Evolutionary conservation across 352 stramenopile genomes (phyloP), one percentile per base, ranked within the genome.

Genomic region (Phytopythium cucurbitacearum): DNA sequence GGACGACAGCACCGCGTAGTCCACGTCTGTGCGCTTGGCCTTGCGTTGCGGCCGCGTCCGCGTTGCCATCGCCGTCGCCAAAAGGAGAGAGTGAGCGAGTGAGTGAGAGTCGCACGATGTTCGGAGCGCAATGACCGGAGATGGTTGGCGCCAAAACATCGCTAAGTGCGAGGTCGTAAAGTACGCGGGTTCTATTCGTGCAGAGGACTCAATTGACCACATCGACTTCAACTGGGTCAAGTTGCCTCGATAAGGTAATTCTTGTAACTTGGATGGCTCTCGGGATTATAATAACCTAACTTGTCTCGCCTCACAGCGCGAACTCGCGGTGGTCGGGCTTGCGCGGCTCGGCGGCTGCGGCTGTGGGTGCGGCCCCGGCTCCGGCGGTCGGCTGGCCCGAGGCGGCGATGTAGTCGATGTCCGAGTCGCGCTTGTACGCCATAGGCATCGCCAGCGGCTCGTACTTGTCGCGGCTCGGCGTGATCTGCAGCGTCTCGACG

Each of bases 1-100:
- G 0, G 81, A 88, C 9, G 67, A 70, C n/a, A 91, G 67, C 65
- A 88, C 74, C 33, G 81, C 81, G 58, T 91, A 91, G 71, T 91
- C 78, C 34, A 91, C 74, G 48, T 85, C 80, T 34, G 73, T 73
- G 43, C 80, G 76, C 71, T 91, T 91, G 32, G 76, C 81, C 35
- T 83, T 83, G 50, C 81, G 81, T 51, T 67, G 59, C 10, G 76
- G 76, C 32, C 78, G 76, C 43, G 68, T 40, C 4, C 54, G 52
- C 51, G 65, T 41, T 50, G 55, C 50, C 59, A 71, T 71, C 55
- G 65, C 64, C 32, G 43, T 44, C 40, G 40, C 7, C 7, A n/a
- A 12, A 12, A 44, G 38, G 12, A 44, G 21, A 44, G 21, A 28
- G 2, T 28, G 21, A 28, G 21, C 21, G 11, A 44, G 40, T 44